Evolutionary conservation across 1,139 yeast species (phyloP).

Genomic region (Candida dubliniensis): DNA sequence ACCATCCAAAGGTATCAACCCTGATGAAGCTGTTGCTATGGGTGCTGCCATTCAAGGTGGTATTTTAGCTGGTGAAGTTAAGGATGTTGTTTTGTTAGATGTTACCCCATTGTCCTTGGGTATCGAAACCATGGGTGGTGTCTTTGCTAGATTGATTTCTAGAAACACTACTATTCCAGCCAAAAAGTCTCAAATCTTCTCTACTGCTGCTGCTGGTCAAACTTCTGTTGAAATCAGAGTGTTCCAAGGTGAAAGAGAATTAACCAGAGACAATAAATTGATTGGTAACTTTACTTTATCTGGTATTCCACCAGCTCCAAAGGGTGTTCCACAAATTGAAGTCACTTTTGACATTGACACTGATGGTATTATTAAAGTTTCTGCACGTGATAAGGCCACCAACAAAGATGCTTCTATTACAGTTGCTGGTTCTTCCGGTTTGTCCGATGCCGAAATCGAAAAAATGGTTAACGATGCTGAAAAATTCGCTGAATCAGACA

Average conservation of each 20-base stretch:
- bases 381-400: slow-evolving; percentile 98
- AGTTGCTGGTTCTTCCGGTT: slow-evolving; percentile 98
- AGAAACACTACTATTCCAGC: slow-evolving; percentile 98
- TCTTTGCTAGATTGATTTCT: slow-evolving; percentile 94
- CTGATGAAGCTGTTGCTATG: slow-evolving; percentile 99
- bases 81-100: slow-evolving; percentile 73
- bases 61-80: slow-evolving; percentile 96
- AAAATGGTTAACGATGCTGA: slow-evolving; percentile 99
- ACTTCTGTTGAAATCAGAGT: slow-evolving; percentile 98
- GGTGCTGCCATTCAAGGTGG: slow-evolving; percentile 99
- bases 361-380: slow-evolving; percentile 97
- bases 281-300: slow-evolving; percentile 96
- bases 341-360: slow-evolving; percentile 98
- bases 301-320: slow-evolving; percentile 98
- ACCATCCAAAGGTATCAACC: slow-evolving; percentile 98
- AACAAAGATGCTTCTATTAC: slow-evolving; percentile 98
- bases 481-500: slow-evolving; percentile 95
- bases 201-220: slow-evolving; percentile 99
- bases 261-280: slow-evolving; percentile 97
- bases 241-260: slow-evolving; percentile 99
- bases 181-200: slow-evolving; percentile 94
- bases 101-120: slow-evolving; percentile 98
- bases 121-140: slow-evolving; percentile 99
- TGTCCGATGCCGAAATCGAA: slow-evolving; percentile 94
- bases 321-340: slow-evolving; percentile 99